phyloP scores from a whole-genome alignment of 1,284 basidiomycete genomes.

The Exsudoporus floridanus region DNA sequence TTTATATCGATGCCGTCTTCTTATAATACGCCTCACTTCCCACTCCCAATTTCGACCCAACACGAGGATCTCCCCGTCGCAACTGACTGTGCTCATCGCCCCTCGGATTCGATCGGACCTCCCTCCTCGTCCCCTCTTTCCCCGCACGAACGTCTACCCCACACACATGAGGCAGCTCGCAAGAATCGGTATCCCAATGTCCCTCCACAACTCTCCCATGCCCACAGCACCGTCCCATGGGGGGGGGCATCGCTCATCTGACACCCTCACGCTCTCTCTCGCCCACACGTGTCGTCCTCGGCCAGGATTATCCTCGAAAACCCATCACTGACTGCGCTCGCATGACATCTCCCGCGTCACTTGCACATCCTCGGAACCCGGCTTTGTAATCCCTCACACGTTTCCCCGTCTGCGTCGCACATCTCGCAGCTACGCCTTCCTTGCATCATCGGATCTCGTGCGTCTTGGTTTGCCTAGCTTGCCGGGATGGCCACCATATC shows the following conservation, averaged over 20 bases:
- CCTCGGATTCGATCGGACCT: background rate
- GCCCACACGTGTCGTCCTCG: background rate
- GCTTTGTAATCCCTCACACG: conserved; percentile 1
- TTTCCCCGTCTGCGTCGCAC: conserved; percentile 10
- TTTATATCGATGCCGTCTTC: conserved; percentile 15
- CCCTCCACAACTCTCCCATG: conserved; percentile 3
- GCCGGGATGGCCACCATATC: conserved; percentile 10
- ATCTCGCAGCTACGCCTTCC: background rate
- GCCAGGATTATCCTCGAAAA: background rate
- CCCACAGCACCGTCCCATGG: background rate
- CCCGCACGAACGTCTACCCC: conserved; percentile 27
- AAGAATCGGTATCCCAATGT: background rate
- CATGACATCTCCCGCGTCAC: conserved; percentile 1
- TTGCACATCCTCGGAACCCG: conserved; percentile 4
- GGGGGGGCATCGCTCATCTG: background rate
- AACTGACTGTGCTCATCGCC: too few species aligned
- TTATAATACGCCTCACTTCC: background rate
- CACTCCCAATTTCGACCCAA: background rate
- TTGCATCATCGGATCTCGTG: conserved; percentile 12
- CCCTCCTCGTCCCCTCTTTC: conserved; percentile 14
- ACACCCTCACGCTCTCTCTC: background rate
- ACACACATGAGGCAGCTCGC: conserved; percentile 18
- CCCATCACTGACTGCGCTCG: background rate
- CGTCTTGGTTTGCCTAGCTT: background rate
- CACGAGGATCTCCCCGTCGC: conserved; percentile 12